phyloP scores from a whole-genome alignment of 2,329 filamentous ascomycete genomes.

The Pseudofabraea citricarpa region DNA sequence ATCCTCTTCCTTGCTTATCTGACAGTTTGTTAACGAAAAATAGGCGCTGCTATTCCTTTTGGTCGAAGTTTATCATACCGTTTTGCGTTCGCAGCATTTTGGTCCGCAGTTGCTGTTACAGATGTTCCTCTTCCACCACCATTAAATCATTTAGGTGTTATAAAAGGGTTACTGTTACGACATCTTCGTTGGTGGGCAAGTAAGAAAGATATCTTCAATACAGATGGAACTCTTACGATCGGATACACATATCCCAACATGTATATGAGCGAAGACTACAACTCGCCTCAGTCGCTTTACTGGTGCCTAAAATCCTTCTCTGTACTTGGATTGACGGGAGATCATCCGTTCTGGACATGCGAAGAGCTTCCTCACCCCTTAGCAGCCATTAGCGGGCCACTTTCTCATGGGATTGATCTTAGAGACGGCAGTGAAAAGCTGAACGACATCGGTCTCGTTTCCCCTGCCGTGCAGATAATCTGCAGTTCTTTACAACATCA shows the following conservation, averaged over 20 bases:
- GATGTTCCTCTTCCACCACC: conserved; percentile 33
- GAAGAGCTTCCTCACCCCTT: conserved; percentile 32
- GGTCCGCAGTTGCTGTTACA: conserved; percentile 38
- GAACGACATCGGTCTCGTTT: conserved; percentile 7
- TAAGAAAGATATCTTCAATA: conserved; percentile 38
- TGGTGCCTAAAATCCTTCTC: conserved; percentile 49
- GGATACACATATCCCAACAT: conserved; percentile 42
- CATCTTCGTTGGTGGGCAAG: conserved; percentile 46
- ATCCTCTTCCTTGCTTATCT: neutral
- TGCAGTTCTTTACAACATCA: conserved; percentile 30
- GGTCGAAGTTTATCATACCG: conserved; percentile 45
- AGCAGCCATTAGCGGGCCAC: neutral
- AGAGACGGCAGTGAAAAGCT: conserved; percentile 3
- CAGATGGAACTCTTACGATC: conserved; percentile 44
- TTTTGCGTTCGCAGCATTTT: conserved; percentile 45
- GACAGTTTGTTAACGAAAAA: too few relatives aligned
- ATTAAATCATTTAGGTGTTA: conserved; percentile 30
- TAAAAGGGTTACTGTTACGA: conserved; percentile 45
- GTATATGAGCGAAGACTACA: conserved; percentile 51
- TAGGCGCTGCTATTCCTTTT: conserved; percentile 45
- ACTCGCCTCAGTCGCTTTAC: conserved; percentile 50
- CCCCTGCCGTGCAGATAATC: conserved; percentile 39
- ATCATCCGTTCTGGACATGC: conserved; percentile 39
- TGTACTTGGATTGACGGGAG: conserved; percentile 29
- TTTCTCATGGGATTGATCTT: neutral